Evolutionary conservation across 2,329 filamentous ascomycete genomes (phyloP).

Genomic region (Cercospora nicotianae): DNA sequence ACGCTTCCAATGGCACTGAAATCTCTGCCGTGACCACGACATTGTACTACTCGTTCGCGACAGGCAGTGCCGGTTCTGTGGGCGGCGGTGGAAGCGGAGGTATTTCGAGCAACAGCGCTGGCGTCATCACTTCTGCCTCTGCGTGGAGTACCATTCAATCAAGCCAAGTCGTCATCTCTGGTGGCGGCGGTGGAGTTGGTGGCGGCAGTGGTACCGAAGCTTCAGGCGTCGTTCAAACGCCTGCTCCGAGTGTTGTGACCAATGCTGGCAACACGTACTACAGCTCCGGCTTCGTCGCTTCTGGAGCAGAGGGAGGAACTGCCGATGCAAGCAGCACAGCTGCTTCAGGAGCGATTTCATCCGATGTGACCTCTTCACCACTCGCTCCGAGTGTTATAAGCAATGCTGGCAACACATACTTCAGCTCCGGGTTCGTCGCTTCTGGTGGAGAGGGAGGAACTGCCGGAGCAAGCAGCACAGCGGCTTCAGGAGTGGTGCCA

Average conservation of each 20-base stretch:
- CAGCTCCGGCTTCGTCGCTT: constrained; percentile 28
- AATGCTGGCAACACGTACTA: constrained; percentile 27
- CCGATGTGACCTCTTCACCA: not conserved
- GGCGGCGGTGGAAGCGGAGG: constrained; percentile 23
- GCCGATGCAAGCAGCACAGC: constrained; percentile 22
- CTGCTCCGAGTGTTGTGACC: constrained; percentile 23
- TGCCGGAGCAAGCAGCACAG: constrained; percentile 21
- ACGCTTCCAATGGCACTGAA: constrained; percentile 27
- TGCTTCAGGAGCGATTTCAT: constrained; percentile 5
- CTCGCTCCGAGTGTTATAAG: constrained; percentile 23
- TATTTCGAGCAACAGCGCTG: constrained; percentile 21
- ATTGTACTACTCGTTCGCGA: constrained; percentile 29
- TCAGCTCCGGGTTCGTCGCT: constrained; percentile 26
- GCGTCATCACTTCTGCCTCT: constrained; percentile 27
- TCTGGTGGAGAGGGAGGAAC: constrained; percentile 25
- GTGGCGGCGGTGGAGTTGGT: constrained; percentile 21
- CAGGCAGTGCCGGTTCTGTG: constrained; percentile 26
- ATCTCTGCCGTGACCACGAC: constrained; percentile 31
- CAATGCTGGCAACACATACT: constrained; percentile 27
- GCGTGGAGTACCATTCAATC: constrained; percentile 24
- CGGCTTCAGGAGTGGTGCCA: constrained; percentile 15
- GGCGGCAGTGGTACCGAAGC: constrained; percentile 17
- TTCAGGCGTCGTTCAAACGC: constrained; percentile 22
- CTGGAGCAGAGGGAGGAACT: constrained; percentile 23
- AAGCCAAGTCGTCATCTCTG: constrained; percentile 25